phyloP scores from a whole-genome alignment of 768 basidiomycete species.

The Gymnopilus junonius region DNA sequence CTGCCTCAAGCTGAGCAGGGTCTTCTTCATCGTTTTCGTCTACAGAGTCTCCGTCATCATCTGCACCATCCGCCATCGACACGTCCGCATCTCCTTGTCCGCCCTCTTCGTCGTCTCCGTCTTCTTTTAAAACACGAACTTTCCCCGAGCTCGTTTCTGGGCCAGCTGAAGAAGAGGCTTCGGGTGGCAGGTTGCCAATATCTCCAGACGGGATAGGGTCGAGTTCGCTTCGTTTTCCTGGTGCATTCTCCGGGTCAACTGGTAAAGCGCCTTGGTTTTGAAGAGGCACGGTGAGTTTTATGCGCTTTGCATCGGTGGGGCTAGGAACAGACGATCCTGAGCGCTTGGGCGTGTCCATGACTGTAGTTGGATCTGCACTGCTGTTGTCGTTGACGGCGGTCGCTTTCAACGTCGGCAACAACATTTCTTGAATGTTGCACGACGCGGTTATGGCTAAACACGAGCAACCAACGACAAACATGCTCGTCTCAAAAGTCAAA shows the following conservation, averaged over 20 bases:
- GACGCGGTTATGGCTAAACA: slow-evolving; percentile 14
- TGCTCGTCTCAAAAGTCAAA: too few relatives aligned
- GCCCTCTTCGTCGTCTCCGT: slow-evolving; percentile 70
- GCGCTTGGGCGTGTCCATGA: slow-evolving; percentile 71
- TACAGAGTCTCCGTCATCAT: slow-evolving; percentile 77
- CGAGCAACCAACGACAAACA: slow-evolving; percentile 13
- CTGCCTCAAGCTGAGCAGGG: slow-evolving; percentile 81
- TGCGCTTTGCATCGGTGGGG: slow-evolving; percentile 58
- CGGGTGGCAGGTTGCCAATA: slow-evolving; percentile 72
- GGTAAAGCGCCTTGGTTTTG: slow-evolving; percentile 69
- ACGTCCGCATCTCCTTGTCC: slow-evolving; percentile 41
- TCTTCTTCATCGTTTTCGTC: slow-evolving; percentile 89
- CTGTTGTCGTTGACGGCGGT: background rate
- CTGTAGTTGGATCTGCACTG: background rate
- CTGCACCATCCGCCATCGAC: slow-evolving; percentile 79
- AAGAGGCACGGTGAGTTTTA: slow-evolving; percentile 57
- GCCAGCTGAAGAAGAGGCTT: slow-evolving; percentile 35
- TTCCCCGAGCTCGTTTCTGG: slow-evolving; percentile 48
- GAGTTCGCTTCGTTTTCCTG: slow-evolving; percentile 87
- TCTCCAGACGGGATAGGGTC: slow-evolving; percentile 83
- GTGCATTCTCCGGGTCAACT: slow-evolving; percentile 78
- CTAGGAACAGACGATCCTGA: slow-evolving; percentile 58
- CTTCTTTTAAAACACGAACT: slow-evolving; percentile 49
- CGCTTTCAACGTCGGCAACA: slow-evolving; percentile 14
- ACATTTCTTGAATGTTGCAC: slow-evolving; percentile 10